Evolutionary conservation across 352 stramenopile genomes (phyloP).

Genomic region (Phytophthora cactorum): DNA sequence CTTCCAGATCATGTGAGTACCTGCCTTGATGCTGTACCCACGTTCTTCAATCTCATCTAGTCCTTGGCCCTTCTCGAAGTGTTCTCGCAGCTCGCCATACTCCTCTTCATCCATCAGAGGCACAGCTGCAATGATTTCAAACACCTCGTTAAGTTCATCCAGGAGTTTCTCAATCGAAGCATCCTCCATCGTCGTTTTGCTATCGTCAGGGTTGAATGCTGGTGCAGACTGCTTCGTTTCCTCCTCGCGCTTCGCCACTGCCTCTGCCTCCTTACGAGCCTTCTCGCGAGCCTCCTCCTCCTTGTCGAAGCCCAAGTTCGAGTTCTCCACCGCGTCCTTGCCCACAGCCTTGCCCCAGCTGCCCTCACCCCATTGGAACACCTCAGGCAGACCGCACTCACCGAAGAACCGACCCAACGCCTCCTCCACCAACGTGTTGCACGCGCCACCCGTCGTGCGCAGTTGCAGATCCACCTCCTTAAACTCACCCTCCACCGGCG

Average conservation of each 20-base stretch:
- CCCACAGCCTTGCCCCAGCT: constrained; percentile 76
- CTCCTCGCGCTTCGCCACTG: constrained; percentile 43
- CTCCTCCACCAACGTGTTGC: constrained; percentile 81
- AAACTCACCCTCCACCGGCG: constrained; percentile 68
- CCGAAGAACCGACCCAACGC: constrained; percentile 75
- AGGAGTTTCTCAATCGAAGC: constrained; percentile 65
- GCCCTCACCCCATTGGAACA: constrained; percentile 77
- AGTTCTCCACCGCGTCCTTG: constrained; percentile 65
- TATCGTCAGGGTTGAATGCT: constrained; percentile 51
- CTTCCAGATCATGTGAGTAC: constrained; percentile 64
- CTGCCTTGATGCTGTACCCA: constrained; percentile 64
- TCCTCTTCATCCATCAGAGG: constrained; percentile 74
- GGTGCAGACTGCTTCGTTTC: constrained; percentile 44
- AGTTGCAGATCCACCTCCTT: constrained; percentile 70
- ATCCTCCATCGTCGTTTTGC: constrained; percentile 37
- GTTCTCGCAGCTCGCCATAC: no score
- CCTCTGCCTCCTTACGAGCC: constrained; percentile 45
- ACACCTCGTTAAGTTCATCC: constrained; percentile 67
- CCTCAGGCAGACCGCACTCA: constrained; percentile 61
- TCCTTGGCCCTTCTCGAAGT: constrained; percentile 66
- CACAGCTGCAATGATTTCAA: constrained; percentile 75
- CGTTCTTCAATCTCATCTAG: constrained; percentile 69
- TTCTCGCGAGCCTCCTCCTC: constrained; percentile 55
- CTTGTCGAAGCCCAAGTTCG: constrained; percentile 70
- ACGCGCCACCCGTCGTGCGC: constrained; percentile 76